phyloP scores from a whole-genome alignment of 2,329 filamentous ascomycete species.

The Clarireedia hainanense region DNA sequence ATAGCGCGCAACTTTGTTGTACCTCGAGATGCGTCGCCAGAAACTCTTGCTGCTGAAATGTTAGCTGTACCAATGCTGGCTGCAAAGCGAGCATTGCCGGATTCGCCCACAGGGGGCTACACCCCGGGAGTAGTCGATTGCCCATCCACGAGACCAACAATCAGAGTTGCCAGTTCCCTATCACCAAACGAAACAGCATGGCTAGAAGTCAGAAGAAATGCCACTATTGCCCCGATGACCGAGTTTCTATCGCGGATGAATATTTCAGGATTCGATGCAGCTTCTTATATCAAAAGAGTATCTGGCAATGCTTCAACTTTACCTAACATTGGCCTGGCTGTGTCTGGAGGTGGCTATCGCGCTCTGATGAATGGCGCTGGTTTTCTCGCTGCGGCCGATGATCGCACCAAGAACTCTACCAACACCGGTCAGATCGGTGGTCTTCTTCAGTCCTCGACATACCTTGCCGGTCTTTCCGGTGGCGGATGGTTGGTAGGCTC shows the following conservation, averaged over 20 bases:
- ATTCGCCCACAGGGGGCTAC: constrained; percentile 53
- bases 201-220: constrained; percentile 62
- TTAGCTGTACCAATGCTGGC: constrained; percentile 17
- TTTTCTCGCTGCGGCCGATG: constrained; percentile 71
- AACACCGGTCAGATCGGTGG: constrained; percentile 65
- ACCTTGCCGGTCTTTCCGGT: constrained; percentile 72
- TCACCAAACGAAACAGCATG: constrained; percentile 66
- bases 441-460: constrained; percentile 72
- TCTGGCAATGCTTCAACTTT: constrained; percentile 46
- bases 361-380: constrained; percentile 82
- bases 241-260: constrained; percentile 63
- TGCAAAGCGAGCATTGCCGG: constrained; percentile 25
- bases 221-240: constrained; percentile 68
- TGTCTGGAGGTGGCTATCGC: constrained; percentile 79
- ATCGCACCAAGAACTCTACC: constrained; percentile 56
- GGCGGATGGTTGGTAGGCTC: constrained; percentile 82
- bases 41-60: constrained; percentile 19
- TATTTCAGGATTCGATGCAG: constrained; percentile 73
- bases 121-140: constrained; percentile 61
- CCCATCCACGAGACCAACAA: constrained; percentile 57
- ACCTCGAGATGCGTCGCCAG: constrained; percentile 20
- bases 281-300: constrained; percentile 57
- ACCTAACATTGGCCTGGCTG: constrained; percentile 66
- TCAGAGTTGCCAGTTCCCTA: constrained; percentile 55
- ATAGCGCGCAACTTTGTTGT: neutral